phyloP scores from a whole-genome alignment of 2,329 filamentous ascomycete genomes.

The Alternaria atra region DNA sequence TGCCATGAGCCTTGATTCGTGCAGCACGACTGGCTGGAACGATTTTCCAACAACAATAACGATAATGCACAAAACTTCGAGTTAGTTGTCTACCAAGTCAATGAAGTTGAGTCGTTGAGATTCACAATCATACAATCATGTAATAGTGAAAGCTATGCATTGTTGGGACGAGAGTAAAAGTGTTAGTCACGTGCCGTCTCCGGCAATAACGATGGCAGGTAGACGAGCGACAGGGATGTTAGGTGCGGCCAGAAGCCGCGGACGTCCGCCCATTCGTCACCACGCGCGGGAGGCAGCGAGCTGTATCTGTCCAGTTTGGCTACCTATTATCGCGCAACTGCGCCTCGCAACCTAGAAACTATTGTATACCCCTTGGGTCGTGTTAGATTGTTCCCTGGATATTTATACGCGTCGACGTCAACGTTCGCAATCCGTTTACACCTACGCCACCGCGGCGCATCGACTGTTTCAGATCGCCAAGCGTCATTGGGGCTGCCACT shows the following conservation, averaged over 20 bases:
- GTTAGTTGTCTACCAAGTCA: no score
- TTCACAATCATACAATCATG: no score
- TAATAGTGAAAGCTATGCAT: background rate
- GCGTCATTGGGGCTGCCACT: conserved; percentile 34
- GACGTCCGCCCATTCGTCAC: conserved; percentile 21
- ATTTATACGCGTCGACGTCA: background rate
- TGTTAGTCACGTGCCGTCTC: background rate
- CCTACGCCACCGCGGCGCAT: conserved; percentile 32
- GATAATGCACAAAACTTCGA: no score
- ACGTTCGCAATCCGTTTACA: background rate
- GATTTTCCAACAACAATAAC: no score
- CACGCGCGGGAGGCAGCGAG: conserved; percentile 16
- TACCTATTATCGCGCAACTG: conserved; percentile 10
- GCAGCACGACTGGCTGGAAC: no score
- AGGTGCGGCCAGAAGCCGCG: conserved; percentile 18
- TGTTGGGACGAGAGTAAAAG: background rate
- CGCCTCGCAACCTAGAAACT: background rate
- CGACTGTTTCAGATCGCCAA: conserved; percentile 46
- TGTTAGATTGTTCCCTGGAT: background rate
- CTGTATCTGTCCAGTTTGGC: conserved; percentile 17
- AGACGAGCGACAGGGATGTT: conserved; percentile 2
- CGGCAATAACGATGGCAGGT: conserved; percentile 9
- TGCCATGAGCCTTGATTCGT: no score
- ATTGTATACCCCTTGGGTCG: background rate
- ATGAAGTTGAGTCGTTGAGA: no score